Percentiles rank a stretch among this genome's conserved stretches.
phyloP scores from a whole-genome alignment of 371 early-diverging fungal species.

The Ecytonucleospora hepatopenaei region DNA sequence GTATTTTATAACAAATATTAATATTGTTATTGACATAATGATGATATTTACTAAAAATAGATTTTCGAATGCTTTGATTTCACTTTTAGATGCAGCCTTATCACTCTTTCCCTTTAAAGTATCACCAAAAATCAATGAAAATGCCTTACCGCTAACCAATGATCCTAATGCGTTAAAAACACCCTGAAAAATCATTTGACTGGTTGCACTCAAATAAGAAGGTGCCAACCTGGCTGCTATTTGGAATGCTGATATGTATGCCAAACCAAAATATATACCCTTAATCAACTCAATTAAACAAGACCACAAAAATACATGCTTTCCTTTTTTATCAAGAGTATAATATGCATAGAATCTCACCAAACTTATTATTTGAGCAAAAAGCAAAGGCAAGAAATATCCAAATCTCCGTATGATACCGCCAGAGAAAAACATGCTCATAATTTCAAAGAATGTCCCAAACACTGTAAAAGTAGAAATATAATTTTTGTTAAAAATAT shows the following conservation, averaged over 20 bases:
- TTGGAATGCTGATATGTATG: slow-evolving; percentile 55
- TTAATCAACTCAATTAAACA: slow-evolving; percentile 56
- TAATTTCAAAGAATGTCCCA: slow-evolving; percentile 56
- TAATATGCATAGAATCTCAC: slow-evolving; percentile 52
- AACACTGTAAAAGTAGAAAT: slow-evolving; percentile 48
- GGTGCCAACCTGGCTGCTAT: slow-evolving; percentile 52
- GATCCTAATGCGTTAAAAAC: slow-evolving; percentile 53
- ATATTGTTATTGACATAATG: slow-evolving; percentile 24
- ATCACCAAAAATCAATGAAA: slow-evolving; percentile 28
- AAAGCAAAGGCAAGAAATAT: slow-evolving; percentile 55
- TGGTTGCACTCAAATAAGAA: slow-evolving; percentile 53
- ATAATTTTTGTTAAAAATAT: slow-evolving; percentile 47
- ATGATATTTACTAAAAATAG: slow-evolving; percentile 23
- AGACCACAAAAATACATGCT: slow-evolving; percentile 35
- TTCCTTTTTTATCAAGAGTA: slow-evolving; percentile 9
- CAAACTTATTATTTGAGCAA: slow-evolving; percentile 52
- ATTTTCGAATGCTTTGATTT: slow-evolving; percentile 2
- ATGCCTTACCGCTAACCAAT: slow-evolving; percentile 45
- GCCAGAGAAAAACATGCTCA: slow-evolving; percentile 47
- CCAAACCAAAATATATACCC: slow-evolving; percentile 58
- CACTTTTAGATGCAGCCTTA: neutral
- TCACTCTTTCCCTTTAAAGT: slow-evolving; percentile 9
- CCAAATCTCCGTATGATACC: slow-evolving; percentile 41
- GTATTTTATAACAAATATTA: slow-evolving; percentile 39
- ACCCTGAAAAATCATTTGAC: slow-evolving; percentile 57